These are phyloP conservation scores for Hypoxylon trugodes DNA, from an alignment of 495 filamentous ascomycete species.

Conservation along the genomic window DNA sequence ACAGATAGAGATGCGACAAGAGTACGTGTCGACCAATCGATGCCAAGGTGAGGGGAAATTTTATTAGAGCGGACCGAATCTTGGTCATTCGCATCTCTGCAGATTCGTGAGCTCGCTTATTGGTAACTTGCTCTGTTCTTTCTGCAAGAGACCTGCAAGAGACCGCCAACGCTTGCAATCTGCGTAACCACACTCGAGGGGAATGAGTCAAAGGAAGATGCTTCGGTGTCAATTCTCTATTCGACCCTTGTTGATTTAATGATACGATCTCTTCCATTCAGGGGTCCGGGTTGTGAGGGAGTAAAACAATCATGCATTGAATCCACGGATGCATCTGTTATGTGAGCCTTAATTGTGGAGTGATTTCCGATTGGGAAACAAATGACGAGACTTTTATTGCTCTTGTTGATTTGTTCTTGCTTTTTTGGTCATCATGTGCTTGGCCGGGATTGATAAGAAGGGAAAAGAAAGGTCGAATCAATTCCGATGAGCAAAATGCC, in stretches of 20 bases:
- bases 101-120: constrained; percentile 10
- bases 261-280: constrained; percentile 21
- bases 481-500: too few relatives aligned
- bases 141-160: constrained; percentile 18
- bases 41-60: constrained; percentile 12
- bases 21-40: constrained; percentile 33
- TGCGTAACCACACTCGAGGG: too few relatives aligned
- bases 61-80: constrained; percentile 16
- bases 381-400: neutral
- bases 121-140: constrained; percentile 1
- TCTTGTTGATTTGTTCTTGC: too few relatives aligned
- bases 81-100: constrained; percentile 18
- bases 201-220: constrained; percentile 34
- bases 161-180: constrained; percentile 7
- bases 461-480: too few relatives aligned
- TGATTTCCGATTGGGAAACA: neutral
- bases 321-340: too few relatives aligned
- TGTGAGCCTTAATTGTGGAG: constrained; percentile 38
- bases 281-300: too few relatives aligned
- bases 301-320: too few relatives aligned
- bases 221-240: constrained; percentile 37
- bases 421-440: too few relatives aligned
- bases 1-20: constrained; percentile 3
- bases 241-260: constrained; percentile 19
- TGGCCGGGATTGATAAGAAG: too few relatives aligned